A percentile compares a stretch with the other conserved stretches of the same genome.
These are phyloP conservation scores for Margaritispora aquatica DNA, from an alignment of 495 filamentous ascomycete species.

Conservation along the genomic window DNA sequence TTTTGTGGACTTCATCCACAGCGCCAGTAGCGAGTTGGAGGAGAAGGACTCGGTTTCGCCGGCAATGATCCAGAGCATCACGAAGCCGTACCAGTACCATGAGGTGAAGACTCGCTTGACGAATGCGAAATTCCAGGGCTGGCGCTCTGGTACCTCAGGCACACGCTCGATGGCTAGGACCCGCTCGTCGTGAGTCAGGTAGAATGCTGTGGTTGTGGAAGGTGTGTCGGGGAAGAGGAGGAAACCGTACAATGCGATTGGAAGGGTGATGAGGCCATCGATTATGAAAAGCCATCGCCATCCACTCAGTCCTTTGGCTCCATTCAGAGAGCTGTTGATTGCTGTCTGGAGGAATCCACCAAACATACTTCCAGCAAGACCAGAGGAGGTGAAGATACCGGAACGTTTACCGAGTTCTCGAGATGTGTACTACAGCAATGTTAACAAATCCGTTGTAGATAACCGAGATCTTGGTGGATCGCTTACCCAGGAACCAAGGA, in stretches of 20 bases:
- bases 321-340: conserved; percentile 45
- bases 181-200: conserved; percentile 39
- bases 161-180: conserved; percentile 39
- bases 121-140: conserved; percentile 33
- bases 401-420: conserved; percentile 58
- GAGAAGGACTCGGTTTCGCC: conserved; percentile 45
- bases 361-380: conserved; percentile 43
- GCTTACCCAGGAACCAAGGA: conserved; percentile 63
- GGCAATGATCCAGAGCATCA: conserved; percentile 43
- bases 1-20: conserved; percentile 37
- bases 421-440: conserved; percentile 57
- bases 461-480: too few species aligned
- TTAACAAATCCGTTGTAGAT: too few species aligned
- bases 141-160: conserved; percentile 26
- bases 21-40: conserved; percentile 38
- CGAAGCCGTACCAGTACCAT: conserved; percentile 45
- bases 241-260: conserved; percentile 53
- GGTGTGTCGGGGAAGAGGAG: conserved; percentile 57
- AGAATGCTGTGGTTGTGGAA: conserved; percentile 43
- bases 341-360: conserved; percentile 52
- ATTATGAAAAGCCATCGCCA: conserved; percentile 67
- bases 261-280: conserved; percentile 39
- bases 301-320: conserved; percentile 42
- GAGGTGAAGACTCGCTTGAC: conserved; percentile 34
- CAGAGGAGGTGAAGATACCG: conserved; percentile 48